Evolutionary conservation across 208 protist genomes (phyloP).

Genomic region (Novymonas esmeraldas): DNA sequence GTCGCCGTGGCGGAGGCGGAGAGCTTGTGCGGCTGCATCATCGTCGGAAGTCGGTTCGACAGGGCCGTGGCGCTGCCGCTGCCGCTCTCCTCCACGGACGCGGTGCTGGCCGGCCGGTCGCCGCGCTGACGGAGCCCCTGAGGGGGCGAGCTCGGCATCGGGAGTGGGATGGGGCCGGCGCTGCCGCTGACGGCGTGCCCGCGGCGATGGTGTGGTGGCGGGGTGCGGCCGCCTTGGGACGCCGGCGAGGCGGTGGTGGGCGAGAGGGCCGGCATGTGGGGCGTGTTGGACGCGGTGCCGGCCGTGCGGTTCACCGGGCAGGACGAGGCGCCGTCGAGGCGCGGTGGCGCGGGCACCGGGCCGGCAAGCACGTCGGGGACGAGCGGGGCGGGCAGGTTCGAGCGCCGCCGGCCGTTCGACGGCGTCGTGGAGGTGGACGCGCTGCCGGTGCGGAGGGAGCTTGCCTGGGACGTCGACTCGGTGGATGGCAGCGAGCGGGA

Average conservation of each 20-base stretch:
- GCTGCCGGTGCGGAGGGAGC: slow-evolving; percentile 5
- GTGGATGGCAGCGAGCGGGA: neutral
- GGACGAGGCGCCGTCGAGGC: slow-evolving; percentile 3
- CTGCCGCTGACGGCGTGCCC: neutral
- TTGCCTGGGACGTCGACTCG: neutral
- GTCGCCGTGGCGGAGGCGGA: slow-evolving; percentile 2
- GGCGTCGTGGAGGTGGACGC: slow-evolving; percentile 3
- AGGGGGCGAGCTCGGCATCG: no score
- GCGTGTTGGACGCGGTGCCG: neutral
- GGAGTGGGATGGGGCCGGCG: neutral
- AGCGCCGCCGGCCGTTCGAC: slow-evolving; percentile 1
- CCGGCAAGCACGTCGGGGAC: slow-evolving; percentile 3
- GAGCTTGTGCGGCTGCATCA: slow-evolving; percentile 23
- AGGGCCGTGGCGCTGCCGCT: slow-evolving; percentile 3
- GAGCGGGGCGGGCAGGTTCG: slow-evolving; percentile 17
- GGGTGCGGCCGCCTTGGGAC: slow-evolving; percentile 7
- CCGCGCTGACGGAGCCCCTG: no score
- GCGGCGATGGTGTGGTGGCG: slow-evolving; percentile 6
- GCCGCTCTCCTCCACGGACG: neutral
- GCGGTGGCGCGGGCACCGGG: slow-evolving; percentile 5
- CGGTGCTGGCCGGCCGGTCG: neutral
- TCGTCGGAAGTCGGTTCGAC: slow-evolving; percentile 15
- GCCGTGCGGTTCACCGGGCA: slow-evolving; percentile 9
- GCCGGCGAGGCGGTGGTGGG: slow-evolving; percentile 4
- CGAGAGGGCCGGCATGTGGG: slow-evolving; percentile 20